A percentile compares a stretch with the other conserved stretches of the same genome.
These are phyloP conservation scores for Helichrysum umbraculigerum DNA, from an alignment of 129 eudicot genomes.

Conservation along the genomic window DNA sequence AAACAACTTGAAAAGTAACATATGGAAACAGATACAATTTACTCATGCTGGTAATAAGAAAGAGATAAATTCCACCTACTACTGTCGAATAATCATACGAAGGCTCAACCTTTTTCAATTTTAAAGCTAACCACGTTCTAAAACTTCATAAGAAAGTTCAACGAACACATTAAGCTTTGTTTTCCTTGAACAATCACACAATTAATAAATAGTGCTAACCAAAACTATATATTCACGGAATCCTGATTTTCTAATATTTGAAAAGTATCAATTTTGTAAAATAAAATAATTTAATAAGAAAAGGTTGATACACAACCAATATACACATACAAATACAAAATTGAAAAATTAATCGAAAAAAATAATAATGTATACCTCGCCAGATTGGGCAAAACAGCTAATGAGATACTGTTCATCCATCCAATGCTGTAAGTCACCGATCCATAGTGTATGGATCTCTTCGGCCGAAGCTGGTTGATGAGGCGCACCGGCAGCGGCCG, in stretches of 20 bases:
- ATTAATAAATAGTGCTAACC: no score
- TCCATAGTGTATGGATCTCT: conserved; percentile 89
- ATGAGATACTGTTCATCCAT: conserved; percentile 84
- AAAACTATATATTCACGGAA: no score
- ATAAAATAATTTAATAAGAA: not conserved
- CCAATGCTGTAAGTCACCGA: conserved; percentile 96
- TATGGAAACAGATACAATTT: not conserved
- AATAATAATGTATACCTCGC: conserved; percentile 53
- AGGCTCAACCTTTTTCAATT: no score
- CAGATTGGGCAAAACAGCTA: conserved; percentile 60
- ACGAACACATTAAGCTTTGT: not conserved
- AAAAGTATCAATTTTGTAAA: not conserved
- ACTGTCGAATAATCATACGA: not conserved
- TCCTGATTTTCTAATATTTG: no score
- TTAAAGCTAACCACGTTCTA: not conserved
- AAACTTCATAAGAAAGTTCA: not conserved
- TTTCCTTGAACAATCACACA: not conserved
- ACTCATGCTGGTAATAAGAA: conserved; percentile 3
- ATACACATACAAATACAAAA: not conserved
- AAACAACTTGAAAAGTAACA: no score
- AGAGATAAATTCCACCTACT: not conserved
- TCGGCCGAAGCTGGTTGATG: conserved; percentile 56
- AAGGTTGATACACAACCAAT: not conserved
- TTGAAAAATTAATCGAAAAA: not conserved
- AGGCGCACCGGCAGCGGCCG: conserved; percentile 31